Base-by-base conservation (phyloP, 2,329 filamentous ascomycete species). In the Penicillium sp. region DNA sequence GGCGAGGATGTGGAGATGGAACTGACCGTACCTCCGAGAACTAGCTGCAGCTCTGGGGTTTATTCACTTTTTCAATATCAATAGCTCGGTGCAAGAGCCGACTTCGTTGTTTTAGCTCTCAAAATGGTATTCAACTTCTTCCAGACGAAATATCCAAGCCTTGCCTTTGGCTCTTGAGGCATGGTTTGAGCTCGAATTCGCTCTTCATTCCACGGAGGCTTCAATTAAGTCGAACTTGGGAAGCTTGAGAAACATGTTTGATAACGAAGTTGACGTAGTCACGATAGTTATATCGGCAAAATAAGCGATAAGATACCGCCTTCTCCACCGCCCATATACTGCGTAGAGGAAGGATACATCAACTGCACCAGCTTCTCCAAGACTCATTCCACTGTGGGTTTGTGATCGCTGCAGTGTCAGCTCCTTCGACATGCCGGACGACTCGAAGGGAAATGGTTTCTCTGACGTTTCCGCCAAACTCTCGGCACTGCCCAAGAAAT, bases 401-500 rank as follows among this genome's bases (percentile, higher is more conserved):
- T 11, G 37, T 31, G 10, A 36, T 20, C 28, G 54, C 58, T 62
- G 59, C 60, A 31, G 49, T 40, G 36, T 56, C 57, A 59, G 59
- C 57, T 44, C 42, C 22, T 4, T 14, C 49, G 61, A 37, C 6
- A 71, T 72, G 69, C 58, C 67, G 18, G 66, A 72, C 34, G 67
- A 70, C 9, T 47, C 54, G 8, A 71, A 69, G 51, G 44, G 56
- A 5, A 70, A 69, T 46, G 57, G 49, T 1, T 90, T 91, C 61
- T 84, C 87, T 11, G 81, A 89, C 60, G 77, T 87, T 49, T 80
- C 85, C 46, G 79, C 83, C 42, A 95, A 94, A 69, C 81, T 93
- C 41, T 81, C 85, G 46, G 87, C 87, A 40, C 82, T 87, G 0
- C 78, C 84, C 51, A 93, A 90, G 69, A 87, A 93, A 64, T 94